Percentiles rank a stretch among this genome's conserved stretches.
phyloP scores from a whole-genome alignment of 2,329 filamentous ascomycete species.

The Beauveria pseudobassiana region DNA sequence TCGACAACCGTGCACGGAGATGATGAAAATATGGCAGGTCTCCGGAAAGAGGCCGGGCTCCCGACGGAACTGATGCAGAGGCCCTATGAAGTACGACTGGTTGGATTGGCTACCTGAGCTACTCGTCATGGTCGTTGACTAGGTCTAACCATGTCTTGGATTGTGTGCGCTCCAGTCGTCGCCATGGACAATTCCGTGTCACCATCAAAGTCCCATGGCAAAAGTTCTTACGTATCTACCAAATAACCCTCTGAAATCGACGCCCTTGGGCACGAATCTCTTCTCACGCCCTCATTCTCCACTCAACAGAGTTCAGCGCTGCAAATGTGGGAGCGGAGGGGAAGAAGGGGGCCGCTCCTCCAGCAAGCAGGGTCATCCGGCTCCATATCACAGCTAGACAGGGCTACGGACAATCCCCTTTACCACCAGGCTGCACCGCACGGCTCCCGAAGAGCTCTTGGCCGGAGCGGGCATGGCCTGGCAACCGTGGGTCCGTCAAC shows the following conservation, averaged over 20 bases:
- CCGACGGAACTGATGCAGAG: background rate
- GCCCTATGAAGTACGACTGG: no score
- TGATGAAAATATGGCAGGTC: background rate
- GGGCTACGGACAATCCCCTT: background rate
- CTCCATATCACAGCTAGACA: conserved; percentile 9
- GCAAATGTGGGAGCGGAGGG: background rate
- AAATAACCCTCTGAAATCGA: background rate
- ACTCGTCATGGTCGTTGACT: background rate
- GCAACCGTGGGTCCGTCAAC: no score
- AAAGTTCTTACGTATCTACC: background rate
- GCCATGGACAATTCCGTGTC: background rate
- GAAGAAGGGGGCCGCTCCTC: background rate
- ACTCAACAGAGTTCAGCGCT: conserved; percentile 1
- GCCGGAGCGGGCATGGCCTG: background rate
- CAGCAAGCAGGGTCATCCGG: background rate
- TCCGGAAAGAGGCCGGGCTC: background rate
- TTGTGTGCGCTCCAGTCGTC: background rate
- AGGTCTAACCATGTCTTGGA: background rate
- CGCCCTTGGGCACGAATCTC: background rate
- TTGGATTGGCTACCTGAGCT: background rate
- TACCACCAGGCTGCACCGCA: background rate
- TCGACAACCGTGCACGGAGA: conserved; percentile 2
- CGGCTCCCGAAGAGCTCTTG: background rate
- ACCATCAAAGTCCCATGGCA: background rate
- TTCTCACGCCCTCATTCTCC: background rate